A percentile compares a stretch with the other conserved stretches of the same genome.
Conservation (phyloP, 73 alveolate genomes). For the Paraurostyla sp. region DNA sequence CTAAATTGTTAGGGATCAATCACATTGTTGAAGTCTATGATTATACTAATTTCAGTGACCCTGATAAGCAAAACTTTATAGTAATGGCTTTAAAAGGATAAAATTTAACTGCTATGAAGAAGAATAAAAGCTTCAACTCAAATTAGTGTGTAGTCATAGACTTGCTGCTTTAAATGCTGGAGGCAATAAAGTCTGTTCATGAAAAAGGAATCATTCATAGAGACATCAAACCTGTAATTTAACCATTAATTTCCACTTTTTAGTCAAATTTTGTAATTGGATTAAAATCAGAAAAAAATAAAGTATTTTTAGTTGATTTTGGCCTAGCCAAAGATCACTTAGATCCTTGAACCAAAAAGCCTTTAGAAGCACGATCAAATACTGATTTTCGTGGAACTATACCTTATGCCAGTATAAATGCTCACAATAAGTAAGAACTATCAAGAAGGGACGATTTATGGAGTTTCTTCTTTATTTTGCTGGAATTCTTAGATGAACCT, state of each 20-base stretch:
- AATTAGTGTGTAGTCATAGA: constrained; percentile 69
- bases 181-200: constrained; percentile 76
- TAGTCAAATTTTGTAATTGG: constrained; percentile 76
- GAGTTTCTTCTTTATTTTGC: constrained; percentile 84
- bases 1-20: constrained; percentile 15
- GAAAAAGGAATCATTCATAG: constrained; percentile 77
- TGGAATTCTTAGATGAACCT: constrained; percentile 83
- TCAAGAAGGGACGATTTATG: constrained; percentile 87
- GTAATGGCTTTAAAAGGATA: constrained; percentile 89
- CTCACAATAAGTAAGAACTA: constrained; percentile 83
- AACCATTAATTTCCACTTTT: constrained; percentile 10
- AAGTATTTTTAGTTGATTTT: constrained; percentile 81
- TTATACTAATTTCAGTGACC: constrained; percentile 72
- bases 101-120: constrained; percentile 75
- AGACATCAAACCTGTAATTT: constrained; percentile 86
- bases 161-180: constrained; percentile 73
- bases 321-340: constrained; percentile 82
- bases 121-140: constrained; percentile 64
- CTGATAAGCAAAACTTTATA: constrained; percentile 73
- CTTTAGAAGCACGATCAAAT: constrained; percentile 62
- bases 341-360: constrained; percentile 51
- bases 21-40: constrained; percentile 82
- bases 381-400: constrained; percentile 86
- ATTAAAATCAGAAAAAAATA: constrained; percentile 49
- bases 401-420: constrained; percentile 85